Evolutionary conservation across 306 rosid genomes (phyloP).

Genomic region (Arachis hypogaea): DNA sequence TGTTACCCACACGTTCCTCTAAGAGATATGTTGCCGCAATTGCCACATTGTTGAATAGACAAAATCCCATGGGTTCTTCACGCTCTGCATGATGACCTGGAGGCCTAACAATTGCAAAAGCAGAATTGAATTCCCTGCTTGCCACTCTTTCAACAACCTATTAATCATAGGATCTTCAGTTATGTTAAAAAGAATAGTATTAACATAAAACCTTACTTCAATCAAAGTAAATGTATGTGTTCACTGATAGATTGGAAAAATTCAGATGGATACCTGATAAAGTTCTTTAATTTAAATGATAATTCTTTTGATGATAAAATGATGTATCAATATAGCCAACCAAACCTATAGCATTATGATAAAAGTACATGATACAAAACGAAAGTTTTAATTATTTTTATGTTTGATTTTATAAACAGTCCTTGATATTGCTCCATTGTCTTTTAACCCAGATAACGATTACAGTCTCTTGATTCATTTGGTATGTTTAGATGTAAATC

Average conservation of each 20-base stretch:
- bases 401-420: too few relatives aligned
- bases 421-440: too few relatives aligned
- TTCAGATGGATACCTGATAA: neutral
- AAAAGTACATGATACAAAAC: neutral
- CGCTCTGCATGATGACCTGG: constrained; percentile 98
- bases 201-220: constrained; percentile 5
- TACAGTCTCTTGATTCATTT: too few relatives aligned
- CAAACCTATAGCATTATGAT: neutral
- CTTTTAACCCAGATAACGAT: too few relatives aligned
- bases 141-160: constrained; percentile 82
- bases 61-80: constrained; percentile 89
- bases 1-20: constrained; percentile 65
- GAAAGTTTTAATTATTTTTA: neutral
- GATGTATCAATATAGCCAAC: neutral
- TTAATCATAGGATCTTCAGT: constrained; percentile 35
- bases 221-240: constrained; percentile 4
- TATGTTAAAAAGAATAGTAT: constrained; percentile 20
- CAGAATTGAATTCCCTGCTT: constrained; percentile 76
- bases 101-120: constrained; percentile 88
- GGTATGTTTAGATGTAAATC: too few relatives aligned
- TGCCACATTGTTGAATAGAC: constrained; percentile 92
- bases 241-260: neutral
- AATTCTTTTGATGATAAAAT: constrained; percentile 5
- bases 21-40: constrained; percentile 71
- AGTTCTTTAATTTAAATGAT: neutral